Conservation (phyloP, 2,329 filamentous ascomycete genomes). For the Endoconidiophora polonica region DNA sequence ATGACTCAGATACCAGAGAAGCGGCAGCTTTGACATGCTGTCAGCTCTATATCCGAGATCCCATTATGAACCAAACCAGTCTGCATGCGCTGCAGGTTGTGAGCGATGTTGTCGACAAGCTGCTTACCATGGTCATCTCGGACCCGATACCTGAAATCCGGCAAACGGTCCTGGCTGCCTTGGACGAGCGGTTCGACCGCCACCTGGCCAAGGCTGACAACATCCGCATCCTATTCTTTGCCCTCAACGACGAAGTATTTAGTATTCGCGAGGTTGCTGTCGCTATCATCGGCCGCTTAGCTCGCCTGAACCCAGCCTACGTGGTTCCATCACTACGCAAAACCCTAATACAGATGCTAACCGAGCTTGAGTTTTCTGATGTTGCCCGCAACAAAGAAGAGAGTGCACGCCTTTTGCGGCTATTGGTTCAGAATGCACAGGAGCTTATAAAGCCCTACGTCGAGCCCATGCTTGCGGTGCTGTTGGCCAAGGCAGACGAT, state of each 20-base stretch:
- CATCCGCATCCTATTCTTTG: conserved; percentile 85
- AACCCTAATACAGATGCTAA: conserved; percentile 86
- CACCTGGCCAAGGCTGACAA: conserved; percentile 97
- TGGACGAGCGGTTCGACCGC: conserved; percentile 87
- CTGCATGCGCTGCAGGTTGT: conserved; percentile 95
- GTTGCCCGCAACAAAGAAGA: conserved; percentile 91
- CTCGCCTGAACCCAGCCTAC: conserved; percentile 84
- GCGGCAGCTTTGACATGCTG: conserved; percentile 93
- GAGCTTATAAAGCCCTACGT: conserved; percentile 91
- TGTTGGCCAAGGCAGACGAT: conserved; percentile 86
- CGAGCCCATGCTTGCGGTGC: conserved; percentile 83
- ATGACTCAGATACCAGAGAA: conserved; percentile 83
- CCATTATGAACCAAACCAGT: conserved; percentile 94
- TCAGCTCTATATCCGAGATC: conserved; percentile 90
- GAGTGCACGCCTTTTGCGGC: conserved; percentile 79
- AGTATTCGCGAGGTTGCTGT: conserved; percentile 87
- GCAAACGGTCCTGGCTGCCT: conserved; percentile 68
- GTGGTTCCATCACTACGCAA: conserved; percentile 93
- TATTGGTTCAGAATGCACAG: conserved; percentile 85
- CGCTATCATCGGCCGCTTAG: conserved; percentile 85
- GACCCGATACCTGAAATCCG: conserved; percentile 83
- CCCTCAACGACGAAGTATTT: conserved; percentile 89
- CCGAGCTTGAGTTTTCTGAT: conserved; percentile 90
- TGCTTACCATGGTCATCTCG: conserved; percentile 85
- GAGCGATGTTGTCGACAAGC: conserved; percentile 90